Percentiles rank a stretch among this genome's conserved stretches.
These are phyloP conservation scores for Alternaria triticina DNA, from an alignment of 2,329 filamentous ascomycete species.

Conservation along the genomic window DNA sequence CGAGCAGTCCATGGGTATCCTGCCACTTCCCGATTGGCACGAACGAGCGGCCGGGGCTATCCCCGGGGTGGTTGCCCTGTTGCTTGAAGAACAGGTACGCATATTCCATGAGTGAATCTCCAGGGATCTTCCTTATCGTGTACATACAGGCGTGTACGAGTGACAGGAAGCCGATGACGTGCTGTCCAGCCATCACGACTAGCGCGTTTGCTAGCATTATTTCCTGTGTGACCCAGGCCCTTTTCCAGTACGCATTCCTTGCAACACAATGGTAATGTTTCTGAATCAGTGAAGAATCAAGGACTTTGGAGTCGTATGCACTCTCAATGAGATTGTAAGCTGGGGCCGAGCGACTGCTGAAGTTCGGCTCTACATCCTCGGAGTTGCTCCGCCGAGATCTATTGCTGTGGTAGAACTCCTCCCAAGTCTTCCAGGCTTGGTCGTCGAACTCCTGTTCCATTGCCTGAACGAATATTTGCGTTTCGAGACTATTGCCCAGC, in stretches of 20 bases:
- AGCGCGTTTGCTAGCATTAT: background rate
- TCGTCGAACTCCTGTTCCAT: background rate
- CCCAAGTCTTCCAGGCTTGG: background rate
- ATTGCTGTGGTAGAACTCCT: background rate
- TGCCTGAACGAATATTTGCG: background rate
- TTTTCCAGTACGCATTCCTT: background rate
- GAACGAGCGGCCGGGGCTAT: too few relatives aligned
- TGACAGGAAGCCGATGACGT: background rate
- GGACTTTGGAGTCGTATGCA: background rate
- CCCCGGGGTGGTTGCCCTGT: too few relatives aligned
- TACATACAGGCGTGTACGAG: background rate
- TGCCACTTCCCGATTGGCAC: too few relatives aligned
- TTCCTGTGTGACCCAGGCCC: background rate
- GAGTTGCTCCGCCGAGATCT: background rate
- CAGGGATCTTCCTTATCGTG: too few relatives aligned
- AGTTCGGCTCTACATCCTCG: background rate
- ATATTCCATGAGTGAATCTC: too few relatives aligned
- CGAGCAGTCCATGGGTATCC: too few relatives aligned
- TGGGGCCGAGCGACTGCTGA: background rate
- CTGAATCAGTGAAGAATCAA: background rate
- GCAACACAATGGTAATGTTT: background rate
- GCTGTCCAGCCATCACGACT: background rate
- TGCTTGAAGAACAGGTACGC: too few relatives aligned
- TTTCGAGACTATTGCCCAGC: background rate
- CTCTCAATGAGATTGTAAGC: background rate